Evolutionary conservation across 1,139 yeast species (phyloP).

Genomic region (Yueomyces sp.): DNA sequence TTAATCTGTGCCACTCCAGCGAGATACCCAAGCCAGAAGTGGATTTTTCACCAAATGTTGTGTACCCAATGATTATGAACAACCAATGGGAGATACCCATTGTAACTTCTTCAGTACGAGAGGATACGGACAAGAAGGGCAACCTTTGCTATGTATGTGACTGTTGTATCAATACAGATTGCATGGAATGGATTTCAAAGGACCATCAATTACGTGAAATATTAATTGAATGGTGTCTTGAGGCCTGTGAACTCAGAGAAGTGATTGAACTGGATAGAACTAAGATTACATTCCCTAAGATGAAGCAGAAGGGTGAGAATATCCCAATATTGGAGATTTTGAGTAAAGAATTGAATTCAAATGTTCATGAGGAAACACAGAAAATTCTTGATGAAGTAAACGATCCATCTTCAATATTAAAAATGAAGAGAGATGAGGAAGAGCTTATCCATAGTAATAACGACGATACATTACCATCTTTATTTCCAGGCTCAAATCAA

Average conservation of each 20-base stretch:
- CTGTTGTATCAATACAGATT: slow-evolving; percentile 53
- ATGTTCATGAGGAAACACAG: slow-evolving; percentile 8
- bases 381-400: slow-evolving; percentile 5
- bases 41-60: slow-evolving; percentile 42
- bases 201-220: slow-evolving; percentile 30
- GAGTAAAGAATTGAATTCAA: slow-evolving; percentile 9
- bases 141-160: slow-evolving; percentile 53
- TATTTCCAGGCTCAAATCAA: slow-evolving; percentile 2
- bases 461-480: slow-evolving; percentile 1
- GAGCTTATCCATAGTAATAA: slow-evolving; percentile 5
- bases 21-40: slow-evolving; percentile 48
- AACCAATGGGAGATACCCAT: slow-evolving; percentile 82
- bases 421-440: slow-evolving; percentile 6
- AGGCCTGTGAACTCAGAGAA: slow-evolving; percentile 47
- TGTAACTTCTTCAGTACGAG: slow-evolving; percentile 43
- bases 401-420: slow-evolving; percentile 11
- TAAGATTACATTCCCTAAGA: slow-evolving; percentile 38
- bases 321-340: slow-evolving; percentile 14
- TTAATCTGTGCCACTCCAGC: slow-evolving; percentile 58
- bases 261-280: slow-evolving; percentile 32
- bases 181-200: slow-evolving; percentile 50
- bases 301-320: slow-evolving; percentile 44
- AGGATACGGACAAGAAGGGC: slow-evolving; percentile 59
- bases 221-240: slow-evolving; percentile 38
- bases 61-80: slow-evolving; percentile 54